Evolutionary conservation across 169 alveolate species (phyloP).

Genomic region (Eimeria falciformis): DNA sequence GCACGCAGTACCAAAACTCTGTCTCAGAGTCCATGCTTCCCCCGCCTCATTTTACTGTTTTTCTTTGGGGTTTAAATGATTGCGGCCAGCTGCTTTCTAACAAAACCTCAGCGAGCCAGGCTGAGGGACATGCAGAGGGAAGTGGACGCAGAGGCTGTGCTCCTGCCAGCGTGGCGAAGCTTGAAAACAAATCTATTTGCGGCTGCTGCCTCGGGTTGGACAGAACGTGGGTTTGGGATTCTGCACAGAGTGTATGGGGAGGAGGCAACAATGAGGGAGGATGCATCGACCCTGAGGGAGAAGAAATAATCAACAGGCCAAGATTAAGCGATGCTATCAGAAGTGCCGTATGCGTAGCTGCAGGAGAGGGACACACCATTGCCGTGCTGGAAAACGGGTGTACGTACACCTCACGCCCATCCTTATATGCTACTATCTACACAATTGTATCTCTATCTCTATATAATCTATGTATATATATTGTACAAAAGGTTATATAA

Average conservation of each 20-base stretch:
- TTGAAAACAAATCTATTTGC: conserved; percentile 8
- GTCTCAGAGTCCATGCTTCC: neutral
- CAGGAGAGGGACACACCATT: conserved; percentile 14
- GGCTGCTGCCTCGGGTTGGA: conserved; percentile 23
- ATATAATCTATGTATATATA: neutral
- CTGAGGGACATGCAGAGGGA: neutral
- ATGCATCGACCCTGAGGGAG: neutral
- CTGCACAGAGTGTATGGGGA: neutral
- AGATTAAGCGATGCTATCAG: conserved; percentile 10
- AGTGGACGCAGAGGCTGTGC: neutral
- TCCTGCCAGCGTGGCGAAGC: neutral
- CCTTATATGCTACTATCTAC: conserved; percentile 33
- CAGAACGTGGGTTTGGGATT: neutral
- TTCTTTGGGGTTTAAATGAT: conserved; percentile 58
- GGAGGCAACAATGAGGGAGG: neutral
- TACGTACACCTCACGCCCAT: neutral
- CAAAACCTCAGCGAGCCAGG: neutral
- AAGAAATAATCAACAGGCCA: neutral
- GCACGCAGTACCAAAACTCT: no score
- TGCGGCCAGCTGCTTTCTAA: conserved; percentile 35
- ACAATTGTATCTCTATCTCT: neutral
- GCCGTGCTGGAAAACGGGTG: conserved; percentile 46
- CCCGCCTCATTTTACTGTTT: conserved; percentile 17
- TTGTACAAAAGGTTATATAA: no score
- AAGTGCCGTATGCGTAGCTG: neutral